Evolutionary conservation across 306 rosid species (phyloP), one percentile per base, ranked within the genome.

Genomic region (Leucaena leucocephala): DNA sequence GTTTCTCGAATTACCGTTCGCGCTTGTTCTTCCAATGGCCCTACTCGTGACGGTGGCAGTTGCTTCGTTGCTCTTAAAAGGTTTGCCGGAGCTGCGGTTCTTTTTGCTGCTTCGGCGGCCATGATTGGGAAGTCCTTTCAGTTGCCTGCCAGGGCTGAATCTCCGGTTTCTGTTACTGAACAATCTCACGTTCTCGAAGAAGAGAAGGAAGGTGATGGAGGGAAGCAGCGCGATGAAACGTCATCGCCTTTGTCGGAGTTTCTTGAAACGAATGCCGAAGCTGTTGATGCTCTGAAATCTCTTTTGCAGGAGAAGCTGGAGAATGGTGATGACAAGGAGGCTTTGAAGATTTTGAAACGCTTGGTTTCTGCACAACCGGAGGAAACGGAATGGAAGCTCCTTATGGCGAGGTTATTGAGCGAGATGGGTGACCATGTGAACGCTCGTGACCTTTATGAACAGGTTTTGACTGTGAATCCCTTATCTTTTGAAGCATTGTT

Each of bases 281-380:
- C 97, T 61, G 71, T 86, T 11, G 88, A 81, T 8, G 88, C 94
- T 2, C 86, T 94, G 36, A 92, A 86, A 77, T 89, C 97, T 2
- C 90, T 94, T 2, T 85, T 94, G 50, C 93, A 92, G 83, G 85
- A 88, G 76, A 92, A 92, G 85, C 97, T 94, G 14, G 97, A 92
- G 68, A 81, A 74, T 36, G 87, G 97, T 15, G 98, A 92, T 68
- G 94, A 90, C 57, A 88, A 84, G n/a, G 97, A 90, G 64, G 97
- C 94, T 4, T 48, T 90, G 40, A 76, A 80, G 82, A 87, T 92
- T 33, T 77, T 94, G 71, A 79, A 80, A 36, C 85, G 86, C n/a
- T 48, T 94, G 77, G 79, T 76, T 35, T 62, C 85, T 1, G 91
- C 92, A 27, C 94, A 90, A 73, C 97, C 97, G 1, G 78, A 81